Evolutionary conservation across 2,329 filamentous ascomycete genomes (phyloP), one percentile per base, ranked within the genome.

Genomic region (Monosporascus sp.): DNA sequence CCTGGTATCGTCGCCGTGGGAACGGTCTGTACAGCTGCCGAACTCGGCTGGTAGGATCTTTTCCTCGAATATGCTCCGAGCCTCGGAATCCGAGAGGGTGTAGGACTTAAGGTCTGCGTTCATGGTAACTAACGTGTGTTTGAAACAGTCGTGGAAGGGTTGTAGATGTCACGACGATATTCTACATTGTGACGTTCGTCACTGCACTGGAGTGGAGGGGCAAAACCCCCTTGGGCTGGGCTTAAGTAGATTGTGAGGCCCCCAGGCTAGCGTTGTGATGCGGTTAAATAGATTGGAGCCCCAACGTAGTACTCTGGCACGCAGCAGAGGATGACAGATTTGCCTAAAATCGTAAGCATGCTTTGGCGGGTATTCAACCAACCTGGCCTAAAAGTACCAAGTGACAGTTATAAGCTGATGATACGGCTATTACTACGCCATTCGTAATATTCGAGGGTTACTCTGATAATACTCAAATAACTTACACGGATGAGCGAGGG

Each of bases 21-120:
- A 50, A 44, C n/a, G 49, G 47, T 49, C 47, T 7, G 51, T 15
- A 11, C 63, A 52, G 15, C 41, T 17, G 46, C 51, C 41, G 40
- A 75, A 66, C 45, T 74, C 71, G 31, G 61, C 54, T 18, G 70
- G 66, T 9, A 66, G 43, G 54, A 70, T 67, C 37, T 58, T 51
- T 37, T 53, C 48, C 60, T 56, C 56, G 57, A 72, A 72, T 55
- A 72, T 71, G 28, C 55, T 55, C 14, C 55, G 57, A 5, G 69
- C 66, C 9, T 65, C 63, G 40, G 58, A 58, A 17, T 61, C 57
- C 7, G 67, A 60, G 55, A 72, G 70, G 38, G 64, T 61, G 52
- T 71, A 68, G 9, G 63, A 64, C 22, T 46, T 46, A 14, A 63
- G 24, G 24, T 46, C 43, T 14, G 24, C 14, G 43, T 31, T 28